phyloP scores from a whole-genome alignment of 345 rosid species.

The Euphorbia pulcherrima region DNA sequence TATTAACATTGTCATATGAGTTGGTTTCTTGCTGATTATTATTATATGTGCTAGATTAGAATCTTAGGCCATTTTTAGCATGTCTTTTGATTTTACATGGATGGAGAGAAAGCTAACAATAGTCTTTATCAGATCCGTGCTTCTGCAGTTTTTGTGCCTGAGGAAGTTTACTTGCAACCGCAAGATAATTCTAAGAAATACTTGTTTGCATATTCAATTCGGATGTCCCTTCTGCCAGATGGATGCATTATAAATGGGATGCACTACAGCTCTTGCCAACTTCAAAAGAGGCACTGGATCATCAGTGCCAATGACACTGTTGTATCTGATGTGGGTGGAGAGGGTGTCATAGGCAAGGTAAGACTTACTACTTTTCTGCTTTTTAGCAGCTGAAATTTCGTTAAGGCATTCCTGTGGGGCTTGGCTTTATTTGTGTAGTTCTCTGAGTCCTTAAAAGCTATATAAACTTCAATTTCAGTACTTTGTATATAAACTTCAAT shows the following conservation, averaged over 20 bases:
- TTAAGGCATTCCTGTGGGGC: not conserved
- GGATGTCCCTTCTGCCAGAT: conserved; percentile 72
- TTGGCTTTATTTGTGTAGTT: not conserved
- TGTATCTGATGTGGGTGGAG: conserved; percentile 38
- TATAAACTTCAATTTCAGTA: too few relatives aligned
- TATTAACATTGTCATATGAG: too few relatives aligned
- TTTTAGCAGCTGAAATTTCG: not conserved
- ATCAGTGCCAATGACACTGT: conserved; percentile 50
- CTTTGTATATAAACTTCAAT: too few relatives aligned
- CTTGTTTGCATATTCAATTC: conserved; percentile 68
- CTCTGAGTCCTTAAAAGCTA: not conserved
- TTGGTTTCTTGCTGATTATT: too few relatives aligned
- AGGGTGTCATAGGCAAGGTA: conserved; percentile 78
- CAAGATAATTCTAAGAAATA: conserved; percentile 27
- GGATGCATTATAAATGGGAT: conserved; percentile 58
- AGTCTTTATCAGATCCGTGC: conserved; percentile 52
- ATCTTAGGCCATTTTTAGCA: not conserved
- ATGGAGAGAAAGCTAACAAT: not conserved
- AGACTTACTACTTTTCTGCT: conserved; percentile 5
- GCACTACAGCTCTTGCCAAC: conserved; percentile 61
- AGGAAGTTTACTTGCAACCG: conserved; percentile 42
- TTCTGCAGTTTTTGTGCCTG: conserved; percentile 79
- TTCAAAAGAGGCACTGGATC: conserved; percentile 63
- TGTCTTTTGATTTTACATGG: not conserved
- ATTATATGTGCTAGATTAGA: too few relatives aligned